Evolutionary conservation across 2,329 filamentous ascomycete genomes (phyloP).

Genomic region (Calonectria fujianensis): DNA sequence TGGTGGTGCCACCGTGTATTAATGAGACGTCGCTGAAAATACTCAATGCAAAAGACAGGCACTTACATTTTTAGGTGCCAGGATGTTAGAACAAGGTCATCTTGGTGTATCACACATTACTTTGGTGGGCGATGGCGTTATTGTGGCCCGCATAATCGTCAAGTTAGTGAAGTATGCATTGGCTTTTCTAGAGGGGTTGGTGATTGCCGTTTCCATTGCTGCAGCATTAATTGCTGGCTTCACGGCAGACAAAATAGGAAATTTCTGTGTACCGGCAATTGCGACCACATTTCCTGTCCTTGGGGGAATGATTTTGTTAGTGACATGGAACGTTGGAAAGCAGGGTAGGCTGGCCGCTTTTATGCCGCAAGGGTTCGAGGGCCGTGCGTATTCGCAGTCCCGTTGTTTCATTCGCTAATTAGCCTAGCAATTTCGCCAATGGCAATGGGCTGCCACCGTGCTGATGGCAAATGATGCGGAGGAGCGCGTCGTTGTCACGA

Average conservation of each 20-base stretch:
- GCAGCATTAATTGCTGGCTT: conserved; percentile 58
- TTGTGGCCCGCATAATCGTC: conserved; percentile 14
- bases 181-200: not conserved
- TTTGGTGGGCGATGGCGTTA: conserved; percentile 4
- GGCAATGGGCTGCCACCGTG: conserved; percentile 63
- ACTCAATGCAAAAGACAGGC: not conserved
- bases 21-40: not conserved
- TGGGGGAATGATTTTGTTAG: conserved; percentile 58
- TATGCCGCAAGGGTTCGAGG: conserved; percentile 62
- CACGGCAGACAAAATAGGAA: conserved; percentile 58
- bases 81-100: not conserved
- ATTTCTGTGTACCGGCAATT: conserved; percentile 60
- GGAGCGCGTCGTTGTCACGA: conserved; percentile 64
- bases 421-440: conserved; percentile 56
- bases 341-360: conserved; percentile 61
- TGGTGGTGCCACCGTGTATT: not conserved
- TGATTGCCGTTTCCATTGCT: conserved; percentile 60
- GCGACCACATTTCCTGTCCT: conserved; percentile 59
- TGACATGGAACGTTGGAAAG: conserved; percentile 62
- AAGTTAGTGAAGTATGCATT: not conserved
- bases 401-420: not conserved
- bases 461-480: conserved; percentile 63
- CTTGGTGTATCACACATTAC: not conserved
- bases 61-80: too few species aligned
- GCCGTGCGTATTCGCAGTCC: conserved; percentile 25